Conservation (phyloP, 2,329 filamentous ascomycete species). For the Ascocoryne sarcoides region DNA sequence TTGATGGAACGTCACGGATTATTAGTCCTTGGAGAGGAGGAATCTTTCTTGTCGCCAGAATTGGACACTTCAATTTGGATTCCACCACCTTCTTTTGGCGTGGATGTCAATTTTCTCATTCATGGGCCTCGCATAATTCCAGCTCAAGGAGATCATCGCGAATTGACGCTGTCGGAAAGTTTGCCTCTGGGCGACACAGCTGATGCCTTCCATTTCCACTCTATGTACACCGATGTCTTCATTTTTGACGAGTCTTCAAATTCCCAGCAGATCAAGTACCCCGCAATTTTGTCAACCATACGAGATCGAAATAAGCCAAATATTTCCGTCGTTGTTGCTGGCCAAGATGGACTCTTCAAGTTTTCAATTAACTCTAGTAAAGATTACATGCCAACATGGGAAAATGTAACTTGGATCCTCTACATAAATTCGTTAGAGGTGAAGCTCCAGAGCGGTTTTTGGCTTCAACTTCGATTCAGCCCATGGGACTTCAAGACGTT, state of each 20-base stretch:
- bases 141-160: constrained; percentile 37
- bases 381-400: constrained; percentile 62
- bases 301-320: constrained; percentile 58
- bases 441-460: constrained; percentile 63
- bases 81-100: constrained; percentile 64
- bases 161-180: constrained; percentile 45
- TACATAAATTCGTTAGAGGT: constrained; percentile 56
- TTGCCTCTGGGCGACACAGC: constrained; percentile 65
- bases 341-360: constrained; percentile 68
- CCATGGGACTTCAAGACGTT: constrained; percentile 67
- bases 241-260: constrained; percentile 63
- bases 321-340: constrained; percentile 66
- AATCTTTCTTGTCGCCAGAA: constrained; percentile 57
- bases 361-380: constrained; percentile 60
- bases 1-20: constrained; percentile 76
- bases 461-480: constrained; percentile 58
- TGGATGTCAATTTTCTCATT: constrained; percentile 63
- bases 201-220: constrained; percentile 67
- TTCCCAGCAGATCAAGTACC: constrained; percentile 58
- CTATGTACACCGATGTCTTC: constrained; percentile 63
- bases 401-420: constrained; percentile 72
- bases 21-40: constrained; percentile 53
- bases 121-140: constrained; percentile 50
- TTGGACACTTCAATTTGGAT: constrained; percentile 76
- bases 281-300: constrained; percentile 65